These are phyloP conservation scores for Wallemia ichthyophaga DNA, from an alignment of 1,284 basidiomycete species.

Conservation along the genomic window DNA sequence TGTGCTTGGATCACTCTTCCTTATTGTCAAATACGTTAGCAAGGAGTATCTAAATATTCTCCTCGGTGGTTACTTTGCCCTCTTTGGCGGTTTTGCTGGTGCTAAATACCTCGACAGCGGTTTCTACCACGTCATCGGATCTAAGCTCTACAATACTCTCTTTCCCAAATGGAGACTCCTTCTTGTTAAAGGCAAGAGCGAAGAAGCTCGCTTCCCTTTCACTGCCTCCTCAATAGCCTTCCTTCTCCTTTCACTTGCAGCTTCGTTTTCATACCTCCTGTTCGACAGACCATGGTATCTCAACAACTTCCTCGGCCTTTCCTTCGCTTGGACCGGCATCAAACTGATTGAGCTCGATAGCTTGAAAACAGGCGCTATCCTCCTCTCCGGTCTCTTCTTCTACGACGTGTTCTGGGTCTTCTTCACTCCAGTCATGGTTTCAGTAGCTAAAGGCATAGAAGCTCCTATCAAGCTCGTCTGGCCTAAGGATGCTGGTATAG, in stretches of 20 bases:
- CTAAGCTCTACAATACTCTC: not conserved
- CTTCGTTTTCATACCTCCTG: conserved; percentile 36
- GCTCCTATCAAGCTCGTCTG: conserved; percentile 78
- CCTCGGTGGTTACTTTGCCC: conserved; percentile 16
- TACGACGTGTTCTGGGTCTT: conserved; percentile 81
- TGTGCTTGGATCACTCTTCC: conserved; percentile 33
- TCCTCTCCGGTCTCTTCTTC: conserved; percentile 49
- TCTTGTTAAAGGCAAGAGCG: conserved; percentile 4
- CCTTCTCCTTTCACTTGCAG: conserved; percentile 29
- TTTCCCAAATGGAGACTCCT: conserved; percentile 1
- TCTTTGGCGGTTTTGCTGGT: conserved; percentile 20
- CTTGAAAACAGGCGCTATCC: conserved; percentile 56
- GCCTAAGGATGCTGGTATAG: conserved; percentile 23
- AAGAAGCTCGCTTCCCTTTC: conserved; percentile 16
- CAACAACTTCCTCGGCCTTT: conserved; percentile 51
- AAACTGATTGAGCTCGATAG: conserved; percentile 60
- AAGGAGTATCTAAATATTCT: conserved; percentile 52
- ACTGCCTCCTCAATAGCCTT: conserved; percentile 25
- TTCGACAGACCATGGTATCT: conserved; percentile 35
- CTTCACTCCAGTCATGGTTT: conserved; percentile 45
- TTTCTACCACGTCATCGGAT: conserved; percentile 1
- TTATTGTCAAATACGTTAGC: conserved; percentile 42
- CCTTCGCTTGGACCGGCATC: conserved; percentile 56
- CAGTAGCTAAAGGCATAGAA: conserved; percentile 69
- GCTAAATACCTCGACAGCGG: conserved; percentile 4